phyloP scores from a whole-genome alignment of 2,329 filamentous ascomycete genomes.

The Diplodia mutila region DNA sequence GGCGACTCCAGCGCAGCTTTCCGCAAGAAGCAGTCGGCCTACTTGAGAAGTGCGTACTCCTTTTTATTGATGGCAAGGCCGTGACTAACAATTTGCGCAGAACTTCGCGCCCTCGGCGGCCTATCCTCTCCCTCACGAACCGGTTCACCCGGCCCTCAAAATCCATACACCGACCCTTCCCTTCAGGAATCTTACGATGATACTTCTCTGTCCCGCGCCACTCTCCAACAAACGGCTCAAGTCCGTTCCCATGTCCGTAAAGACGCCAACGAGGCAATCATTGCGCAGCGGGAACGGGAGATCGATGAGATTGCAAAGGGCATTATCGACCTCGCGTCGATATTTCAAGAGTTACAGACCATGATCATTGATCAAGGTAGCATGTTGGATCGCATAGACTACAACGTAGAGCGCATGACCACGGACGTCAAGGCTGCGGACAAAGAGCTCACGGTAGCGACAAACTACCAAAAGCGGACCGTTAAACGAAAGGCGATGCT shows the following conservation, averaged over 20 bases:
- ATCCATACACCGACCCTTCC: conserved; percentile 80
- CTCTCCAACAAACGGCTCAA: conserved; percentile 77
- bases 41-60: conserved; percentile 76
- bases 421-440: conserved; percentile 90
- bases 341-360: conserved; percentile 92
- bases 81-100: conserved; percentile 34
- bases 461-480: conserved; percentile 83
- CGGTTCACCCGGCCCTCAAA: conserved; percentile 54
- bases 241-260: conserved; percentile 59
- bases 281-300: conserved; percentile 90
- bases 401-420: conserved; percentile 96
- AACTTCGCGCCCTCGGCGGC: conserved; percentile 51
- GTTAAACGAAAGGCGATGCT: conserved; percentile 93
- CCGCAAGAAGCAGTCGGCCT: conserved; percentile 95
- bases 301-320: conserved; percentile 98
- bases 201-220: conserved; percentile 86
- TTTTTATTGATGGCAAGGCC: not conserved
- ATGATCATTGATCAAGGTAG: conserved; percentile 70
- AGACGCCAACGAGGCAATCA: conserved; percentile 72
- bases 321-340: conserved; percentile 94
- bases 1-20: conserved; percentile 92
- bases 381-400: conserved; percentile 61
- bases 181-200: conserved; percentile 88
- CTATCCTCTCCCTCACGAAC: conserved; percentile 52
- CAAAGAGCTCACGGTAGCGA: conserved; percentile 85